Base-by-base conservation (phyloP, 768 basidiomycete genomes). In the Chalciporus piperatus region DNA sequence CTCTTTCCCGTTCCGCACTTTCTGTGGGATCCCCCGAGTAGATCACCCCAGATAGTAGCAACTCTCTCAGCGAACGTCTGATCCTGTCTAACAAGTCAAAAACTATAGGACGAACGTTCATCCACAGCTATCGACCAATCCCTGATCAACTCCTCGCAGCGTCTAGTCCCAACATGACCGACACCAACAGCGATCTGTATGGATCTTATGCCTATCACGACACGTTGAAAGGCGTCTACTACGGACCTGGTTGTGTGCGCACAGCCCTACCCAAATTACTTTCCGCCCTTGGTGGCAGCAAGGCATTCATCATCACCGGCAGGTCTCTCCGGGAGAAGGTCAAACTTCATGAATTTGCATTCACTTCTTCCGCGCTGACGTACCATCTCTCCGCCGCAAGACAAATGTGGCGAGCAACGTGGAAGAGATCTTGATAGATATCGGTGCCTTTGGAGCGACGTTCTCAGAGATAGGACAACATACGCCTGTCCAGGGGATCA, bases 401-500 rank as follows among this genome's bases (percentile, higher is more conserved):
- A 69, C 67, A 3, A 51, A 56, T 14, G 60, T 69, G 33, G 50
- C 70, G 41, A 19, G 41, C 45, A 51, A 37, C 41, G 37, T 70
- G 1, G 67, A 69, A 45, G 46, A 66, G 55, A 73, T 89, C 50
- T 70, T 91, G 48, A 80, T 75, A 52, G 75, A 78, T 45, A 71
- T 72, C 52, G 68, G 77, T 52, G 82, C 82, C n/a, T 84, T 80
- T 61, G 85, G 79, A 33, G 79, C 74, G 3, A 87, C 85, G 7
- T 89, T 89, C 70, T 79, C 75, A 51, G 81, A 86, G 54, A 89
- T 90, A 46, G 87, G 85, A 7, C 74, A 89, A 63, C 86, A 89
- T 60, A 72, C 84, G 0, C 88, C 88, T 3, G 75, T 89, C 48
- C 79, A 81, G 22, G 86, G 80, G 12, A 86, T 90, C 56, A 68